Evolutionary conservation across 768 basidiomycete genomes (phyloP).

Genomic region (Lactifluus volemus): DNA sequence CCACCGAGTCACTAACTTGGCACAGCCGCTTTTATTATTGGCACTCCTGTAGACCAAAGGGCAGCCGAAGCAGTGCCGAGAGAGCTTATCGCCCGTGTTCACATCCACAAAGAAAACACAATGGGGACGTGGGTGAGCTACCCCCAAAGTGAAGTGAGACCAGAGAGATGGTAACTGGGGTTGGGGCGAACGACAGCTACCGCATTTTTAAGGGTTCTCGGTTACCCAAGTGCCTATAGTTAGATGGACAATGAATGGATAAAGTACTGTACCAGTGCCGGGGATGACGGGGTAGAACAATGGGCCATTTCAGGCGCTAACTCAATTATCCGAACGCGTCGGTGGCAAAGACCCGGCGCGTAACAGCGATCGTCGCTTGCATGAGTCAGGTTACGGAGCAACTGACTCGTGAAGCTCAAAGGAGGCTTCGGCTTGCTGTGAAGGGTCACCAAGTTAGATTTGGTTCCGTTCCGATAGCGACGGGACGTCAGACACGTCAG

Average conservation of each 20-base stretch:
- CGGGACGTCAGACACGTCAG: background rate
- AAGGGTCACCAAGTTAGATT: background rate
- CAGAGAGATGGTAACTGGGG: background rate
- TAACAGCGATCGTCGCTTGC: background rate
- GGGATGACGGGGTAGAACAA: constrained; percentile 2
- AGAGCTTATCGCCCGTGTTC: background rate
- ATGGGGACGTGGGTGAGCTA: background rate
- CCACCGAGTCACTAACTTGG: background rate
- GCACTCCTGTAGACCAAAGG: background rate
- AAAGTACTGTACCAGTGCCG: background rate
- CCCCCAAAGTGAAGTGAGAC: background rate
- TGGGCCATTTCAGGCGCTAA: background rate
- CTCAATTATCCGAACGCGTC: background rate
- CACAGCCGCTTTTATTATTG: background rate
- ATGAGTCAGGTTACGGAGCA: background rate
- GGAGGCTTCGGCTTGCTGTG: background rate
- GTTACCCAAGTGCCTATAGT: background rate
- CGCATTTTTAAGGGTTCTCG: background rate
- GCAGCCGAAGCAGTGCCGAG: constrained; percentile 1
- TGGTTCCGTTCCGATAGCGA: background rate
- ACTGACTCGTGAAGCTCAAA: background rate
- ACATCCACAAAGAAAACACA: constrained; percentile 7
- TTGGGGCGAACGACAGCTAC: background rate
- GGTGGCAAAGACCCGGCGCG: too few species aligned
- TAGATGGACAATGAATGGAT: background rate